A percentile compares a stretch with the other conserved stretches of the same genome.
These are phyloP conservation scores for Gonapodya prolifera DNA, from an alignment of 192 early-diverging fungal species.

Conservation along the genomic window DNA sequence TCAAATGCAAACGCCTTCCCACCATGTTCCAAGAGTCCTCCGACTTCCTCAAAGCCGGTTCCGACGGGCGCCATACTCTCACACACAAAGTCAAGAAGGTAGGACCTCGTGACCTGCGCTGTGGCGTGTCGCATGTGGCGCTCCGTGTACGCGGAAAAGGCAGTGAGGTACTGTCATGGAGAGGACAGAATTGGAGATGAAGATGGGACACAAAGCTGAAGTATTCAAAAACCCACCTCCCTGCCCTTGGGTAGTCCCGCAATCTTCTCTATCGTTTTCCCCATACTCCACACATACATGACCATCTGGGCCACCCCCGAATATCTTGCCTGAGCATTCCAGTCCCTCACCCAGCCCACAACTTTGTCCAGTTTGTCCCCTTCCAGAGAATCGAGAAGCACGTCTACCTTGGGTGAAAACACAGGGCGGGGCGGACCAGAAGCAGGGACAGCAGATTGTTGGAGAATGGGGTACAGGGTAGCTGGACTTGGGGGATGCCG, in stretches of 20 bases:
- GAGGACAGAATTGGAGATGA: conserved; percentile 49
- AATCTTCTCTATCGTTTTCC: conserved; percentile 51
- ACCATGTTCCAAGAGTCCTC: neutral
- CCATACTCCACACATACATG: conserved; percentile 60
- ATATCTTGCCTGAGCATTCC: conserved; percentile 88
- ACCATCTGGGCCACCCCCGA: conserved; percentile 67
- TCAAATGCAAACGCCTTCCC: neutral
- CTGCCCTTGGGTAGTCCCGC: conserved; percentile 67
- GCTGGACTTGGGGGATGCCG: conserved; percentile 52
- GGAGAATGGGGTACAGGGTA: conserved; percentile 28
- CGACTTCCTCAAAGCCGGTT: neutral
- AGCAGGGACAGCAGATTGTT: conserved; percentile 9
- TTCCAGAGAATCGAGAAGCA: conserved; percentile 9
- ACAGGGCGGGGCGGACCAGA: neutral
- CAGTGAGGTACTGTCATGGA: neutral
- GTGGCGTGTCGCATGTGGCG: conserved; percentile 78
- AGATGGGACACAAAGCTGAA: conserved; percentile 31
- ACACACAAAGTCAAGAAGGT: conserved; percentile 80
- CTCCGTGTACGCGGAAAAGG: conserved; percentile 60
- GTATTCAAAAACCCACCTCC: conserved; percentile 24
- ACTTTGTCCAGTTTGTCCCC: conserved; percentile 57
- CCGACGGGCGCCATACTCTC: conserved; percentile 58
- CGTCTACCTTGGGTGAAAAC: neutral
- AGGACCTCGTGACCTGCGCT: conserved; percentile 63
- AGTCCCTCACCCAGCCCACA: conserved; percentile 72